A percentile compares a stretch with the other conserved stretches of the same genome.
Evolutionary conservation across 1,284 basidiomycete species (phyloP).

Genomic region (Austroboletus novae-zelandiae): DNA sequence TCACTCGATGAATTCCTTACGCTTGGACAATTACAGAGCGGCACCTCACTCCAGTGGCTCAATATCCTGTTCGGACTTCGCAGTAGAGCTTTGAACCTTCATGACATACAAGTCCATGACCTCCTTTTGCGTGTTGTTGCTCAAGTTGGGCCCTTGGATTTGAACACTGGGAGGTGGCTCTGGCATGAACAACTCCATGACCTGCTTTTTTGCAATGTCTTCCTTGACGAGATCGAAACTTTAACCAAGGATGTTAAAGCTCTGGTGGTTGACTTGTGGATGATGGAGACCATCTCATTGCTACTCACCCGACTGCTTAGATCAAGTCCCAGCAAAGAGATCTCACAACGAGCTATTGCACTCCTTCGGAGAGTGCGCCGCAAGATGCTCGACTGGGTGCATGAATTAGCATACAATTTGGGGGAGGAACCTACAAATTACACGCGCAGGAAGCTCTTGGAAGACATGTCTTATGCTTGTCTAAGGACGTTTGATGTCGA

Average conservation of each 20-base stretch:
- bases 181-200: background rate
- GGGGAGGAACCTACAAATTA: background rate
- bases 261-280: background rate
- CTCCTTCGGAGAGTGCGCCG: background rate
- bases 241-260: background rate
- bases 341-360: background rate
- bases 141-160: background rate
- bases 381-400: background rate
- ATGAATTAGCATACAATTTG: background rate
- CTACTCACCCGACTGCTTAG: background rate
- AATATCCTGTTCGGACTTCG: background rate
- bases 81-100: background rate
- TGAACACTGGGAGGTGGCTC: background rate
- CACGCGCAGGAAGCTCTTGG: background rate
- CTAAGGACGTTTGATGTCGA: background rate
- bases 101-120: background rate
- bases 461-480: background rate
- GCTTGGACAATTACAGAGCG: background rate
- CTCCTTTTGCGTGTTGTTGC: background rate
- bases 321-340: background rate
- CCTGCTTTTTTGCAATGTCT: no score
- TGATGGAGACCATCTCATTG: background rate
- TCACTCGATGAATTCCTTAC: background rate
- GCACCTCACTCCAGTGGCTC: background rate
- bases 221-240: background rate